Percentiles rank a stretch among this genome's conserved stretches.
Evolutionary conservation across 495 filamentous ascomycete genomes (phyloP).

Genomic region (Xylaria nigripes): DNA sequence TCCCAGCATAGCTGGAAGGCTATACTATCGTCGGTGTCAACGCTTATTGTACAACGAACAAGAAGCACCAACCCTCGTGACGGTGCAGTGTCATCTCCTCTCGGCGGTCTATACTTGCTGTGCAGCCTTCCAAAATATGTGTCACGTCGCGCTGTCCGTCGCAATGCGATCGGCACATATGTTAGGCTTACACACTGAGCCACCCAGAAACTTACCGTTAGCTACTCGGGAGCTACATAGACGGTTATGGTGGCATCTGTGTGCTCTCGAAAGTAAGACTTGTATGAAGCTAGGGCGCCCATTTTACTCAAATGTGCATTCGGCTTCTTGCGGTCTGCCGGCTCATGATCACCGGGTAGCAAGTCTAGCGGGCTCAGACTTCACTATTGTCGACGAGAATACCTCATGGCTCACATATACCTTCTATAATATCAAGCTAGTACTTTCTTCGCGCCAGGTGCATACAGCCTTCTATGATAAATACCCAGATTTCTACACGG

Average conservation of each 20-base stretch:
- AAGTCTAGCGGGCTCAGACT: conserved; percentile 29
- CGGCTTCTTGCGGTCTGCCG: conserved; percentile 35
- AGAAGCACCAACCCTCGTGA: conserved; percentile 43
- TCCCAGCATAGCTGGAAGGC: conserved; percentile 37
- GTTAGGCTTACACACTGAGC: conserved; percentile 46
- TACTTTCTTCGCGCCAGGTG: conserved; percentile 29
- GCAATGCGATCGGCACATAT: conserved; percentile 42
- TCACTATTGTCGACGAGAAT: conserved; percentile 30
- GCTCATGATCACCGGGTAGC: conserved; percentile 27
- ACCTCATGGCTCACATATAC: conserved; percentile 37
- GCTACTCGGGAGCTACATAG: conserved; percentile 35
- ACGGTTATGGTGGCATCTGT: conserved; percentile 48
- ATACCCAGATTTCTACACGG: conserved; percentile 18
- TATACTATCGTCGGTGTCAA: conserved; percentile 40
- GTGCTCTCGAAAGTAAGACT: conserved; percentile 38
- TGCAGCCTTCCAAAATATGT: conserved; percentile 45
- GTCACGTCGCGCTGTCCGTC: conserved; percentile 30
- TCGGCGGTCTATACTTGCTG: conserved; percentile 38
- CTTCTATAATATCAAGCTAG: conserved; percentile 32
- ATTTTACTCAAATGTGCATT: conserved; percentile 26
- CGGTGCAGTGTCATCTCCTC: conserved; percentile 44
- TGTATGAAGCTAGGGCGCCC: conserved; percentile 48
- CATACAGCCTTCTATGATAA: conserved; percentile 33
- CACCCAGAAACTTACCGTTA: conserved; percentile 28
- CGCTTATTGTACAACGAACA: conserved; percentile 36